phyloP scores from a whole-genome alignment of 345 rosid species.

The Alliaria petiolata region DNA sequence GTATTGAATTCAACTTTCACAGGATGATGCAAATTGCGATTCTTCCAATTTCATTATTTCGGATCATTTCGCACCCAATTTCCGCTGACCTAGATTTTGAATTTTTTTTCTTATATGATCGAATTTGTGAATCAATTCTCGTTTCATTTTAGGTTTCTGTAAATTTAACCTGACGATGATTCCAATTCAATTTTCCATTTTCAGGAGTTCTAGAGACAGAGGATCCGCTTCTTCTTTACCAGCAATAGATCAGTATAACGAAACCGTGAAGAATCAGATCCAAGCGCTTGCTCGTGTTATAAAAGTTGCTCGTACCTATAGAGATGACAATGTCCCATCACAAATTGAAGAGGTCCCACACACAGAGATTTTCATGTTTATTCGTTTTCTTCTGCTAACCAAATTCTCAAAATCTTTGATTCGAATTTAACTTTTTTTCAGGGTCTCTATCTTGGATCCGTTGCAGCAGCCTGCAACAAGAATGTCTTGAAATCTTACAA shows the following conservation, averaged over 20 bases:
- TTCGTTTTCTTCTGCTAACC: background rate
- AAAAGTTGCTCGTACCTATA: slow-evolving; percentile 33
- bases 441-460: slow-evolving; percentile 54
- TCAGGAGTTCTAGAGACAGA: slow-evolving; percentile 26
- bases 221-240: slow-evolving; percentile 7
- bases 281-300: slow-evolving; percentile 47
- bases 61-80: background rate
- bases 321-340: slow-evolving; percentile 47
- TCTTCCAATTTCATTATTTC: background rate
- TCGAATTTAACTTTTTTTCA: background rate
- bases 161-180: too few relatives aligned
- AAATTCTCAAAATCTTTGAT: background rate
- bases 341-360: slow-evolving; percentile 46
- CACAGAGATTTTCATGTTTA: too few relatives aligned
- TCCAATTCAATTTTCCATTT: background rate
- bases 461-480: slow-evolving; percentile 44
- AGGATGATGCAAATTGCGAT: background rate
- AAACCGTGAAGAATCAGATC: slow-evolving; percentile 38
- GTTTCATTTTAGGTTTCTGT: background rate
- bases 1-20: background rate
- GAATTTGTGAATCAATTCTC: too few relatives aligned
- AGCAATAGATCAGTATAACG: slow-evolving; percentile 38
- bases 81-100: background rate
- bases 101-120: background rate
- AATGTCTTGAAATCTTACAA: slow-evolving; percentile 39